Conservation (phyloP, 495 filamentous ascomycete genomes). For the Lindgomyces ingoldianus region DNA sequence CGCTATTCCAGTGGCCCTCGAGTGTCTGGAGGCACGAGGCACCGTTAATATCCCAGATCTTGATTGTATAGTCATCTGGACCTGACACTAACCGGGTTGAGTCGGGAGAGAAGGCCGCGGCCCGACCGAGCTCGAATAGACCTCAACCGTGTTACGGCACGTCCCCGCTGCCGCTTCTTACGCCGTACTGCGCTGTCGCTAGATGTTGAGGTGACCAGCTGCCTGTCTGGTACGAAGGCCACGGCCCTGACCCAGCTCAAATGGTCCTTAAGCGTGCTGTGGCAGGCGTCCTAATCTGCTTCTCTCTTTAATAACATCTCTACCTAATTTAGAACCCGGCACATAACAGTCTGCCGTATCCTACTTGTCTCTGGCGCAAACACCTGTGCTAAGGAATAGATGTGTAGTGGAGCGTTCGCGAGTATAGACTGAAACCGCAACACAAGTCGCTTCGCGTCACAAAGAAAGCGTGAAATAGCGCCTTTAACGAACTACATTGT, state of each 20-base stretch:
- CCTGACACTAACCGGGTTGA: not conserved
- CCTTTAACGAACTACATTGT: not conserved
- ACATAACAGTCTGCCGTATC: conserved; percentile 5
- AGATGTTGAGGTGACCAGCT: not conserved
- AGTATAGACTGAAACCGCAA: conserved; percentile 33
- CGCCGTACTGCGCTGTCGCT: not conserved
- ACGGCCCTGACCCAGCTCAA: not conserved
- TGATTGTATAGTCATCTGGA: not conserved
- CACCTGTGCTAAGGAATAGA: conserved; percentile 41
- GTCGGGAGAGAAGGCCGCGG: not conserved
- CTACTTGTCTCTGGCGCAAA: conserved; percentile 43
- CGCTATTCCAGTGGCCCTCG: no score
- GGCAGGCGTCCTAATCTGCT: conserved; percentile 10
- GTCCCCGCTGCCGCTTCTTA: no score
- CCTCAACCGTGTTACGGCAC: not conserved
- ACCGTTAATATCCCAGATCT: not conserved
- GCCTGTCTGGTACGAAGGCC: not conserved
- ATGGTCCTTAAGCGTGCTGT: not conserved
- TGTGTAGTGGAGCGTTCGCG: conserved; percentile 39
- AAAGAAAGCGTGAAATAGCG: conserved; percentile 35
- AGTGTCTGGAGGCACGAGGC: no score
- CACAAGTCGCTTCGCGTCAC: conserved; percentile 46
- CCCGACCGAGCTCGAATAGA: not conserved
- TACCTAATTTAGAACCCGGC: not conserved
- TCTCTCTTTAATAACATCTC: conserved; percentile 8